Conservation (phyloP, 2,329 filamentous ascomycete species). For the Lasiodiplodia theobromae region DNA sequence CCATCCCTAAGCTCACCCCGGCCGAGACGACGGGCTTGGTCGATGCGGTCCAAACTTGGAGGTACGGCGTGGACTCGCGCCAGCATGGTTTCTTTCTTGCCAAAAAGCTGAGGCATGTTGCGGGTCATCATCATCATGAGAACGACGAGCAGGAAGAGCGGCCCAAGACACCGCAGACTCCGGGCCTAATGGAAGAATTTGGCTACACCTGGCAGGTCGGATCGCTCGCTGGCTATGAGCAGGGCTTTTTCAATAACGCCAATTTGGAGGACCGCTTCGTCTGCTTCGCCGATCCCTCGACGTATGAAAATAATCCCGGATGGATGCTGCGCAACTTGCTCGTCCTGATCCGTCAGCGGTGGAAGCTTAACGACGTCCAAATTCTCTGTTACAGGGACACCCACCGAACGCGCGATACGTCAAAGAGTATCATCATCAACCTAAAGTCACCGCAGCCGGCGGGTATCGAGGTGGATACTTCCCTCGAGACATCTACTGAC, state of each 20-base stretch:
- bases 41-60: constrained; percentile 86
- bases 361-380: constrained; percentile 77
- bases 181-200: constrained; percentile 58
- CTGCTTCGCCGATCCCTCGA: constrained; percentile 91
- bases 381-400: constrained; percentile 91
- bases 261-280: constrained; percentile 79
- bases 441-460: constrained; percentile 58
- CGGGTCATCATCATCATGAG: neutral
- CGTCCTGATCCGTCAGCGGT: constrained; percentile 82
- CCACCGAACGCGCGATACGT: constrained; percentile 76
- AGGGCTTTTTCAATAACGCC: constrained; percentile 81
- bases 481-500: constrained; percentile 31
- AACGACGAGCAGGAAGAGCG: constrained; percentile 36
- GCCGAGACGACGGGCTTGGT: constrained; percentile 80
- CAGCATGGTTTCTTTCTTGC: constrained; percentile 97
- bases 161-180: constrained; percentile 54
- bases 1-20: constrained; percentile 59
- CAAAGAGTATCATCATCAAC: constrained; percentile 79
- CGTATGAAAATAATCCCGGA: constrained; percentile 83
- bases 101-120: constrained; percentile 67
- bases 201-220: constrained; percentile 80
- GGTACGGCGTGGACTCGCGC: constrained; percentile 78
- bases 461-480: constrained; percentile 23
- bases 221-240: constrained; percentile 79
- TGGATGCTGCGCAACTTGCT: constrained; percentile 94